Base-by-base conservation (phyloP, 192 early-diverging fungal genomes). In the Coemansia asiatica region DNA sequence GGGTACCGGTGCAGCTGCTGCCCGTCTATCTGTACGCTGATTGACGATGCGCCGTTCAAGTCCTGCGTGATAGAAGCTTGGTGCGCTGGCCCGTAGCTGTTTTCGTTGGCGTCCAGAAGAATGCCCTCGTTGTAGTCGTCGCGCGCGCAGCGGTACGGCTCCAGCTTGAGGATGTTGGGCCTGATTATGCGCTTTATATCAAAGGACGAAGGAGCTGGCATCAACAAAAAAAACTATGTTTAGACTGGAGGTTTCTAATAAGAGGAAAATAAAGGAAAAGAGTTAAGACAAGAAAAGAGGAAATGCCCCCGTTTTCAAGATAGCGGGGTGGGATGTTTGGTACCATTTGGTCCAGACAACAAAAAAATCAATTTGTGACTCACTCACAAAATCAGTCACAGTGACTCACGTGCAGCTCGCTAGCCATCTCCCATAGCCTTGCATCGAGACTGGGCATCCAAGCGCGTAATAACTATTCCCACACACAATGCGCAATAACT, bases 51-150 rank as follows among this genome's bases (percentile, higher is more conserved):
- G 8, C 82, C 57, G 72, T 69, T 9, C 54, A 74, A 35, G 48
- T 28, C 36, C 61, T 62, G 46, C 69, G 57, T 35, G 83, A 81
- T 46, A 82, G 79, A 53, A 8, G 63, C 55, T 44, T 72, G 65
- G 61, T 79, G 69, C 23, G 68, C 77, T 0, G 89, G 81, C 0
- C 98, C 98, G 72, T 90, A 93, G 59, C 93, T 87, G 85, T 99
- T 99, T 75, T 99, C 96, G 74, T 99, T 99, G 31, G 98, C 96
- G 69, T 99, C 96, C n/a, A 99, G 87, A 15, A 99, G 81, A 53
- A 99, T 91, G 25, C 98, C 98, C 8, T 78, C 73, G 56, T 84
- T 89, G 75, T 94, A 99, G 81, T 99, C 98, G 72, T 99, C 98
- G 62, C 98, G 90, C 33, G 98, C 98, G 76, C 96, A 98, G 71